Conservation (phyloP, 169 alveolate genomes). For the Cryptosporidium muris region DNA sequence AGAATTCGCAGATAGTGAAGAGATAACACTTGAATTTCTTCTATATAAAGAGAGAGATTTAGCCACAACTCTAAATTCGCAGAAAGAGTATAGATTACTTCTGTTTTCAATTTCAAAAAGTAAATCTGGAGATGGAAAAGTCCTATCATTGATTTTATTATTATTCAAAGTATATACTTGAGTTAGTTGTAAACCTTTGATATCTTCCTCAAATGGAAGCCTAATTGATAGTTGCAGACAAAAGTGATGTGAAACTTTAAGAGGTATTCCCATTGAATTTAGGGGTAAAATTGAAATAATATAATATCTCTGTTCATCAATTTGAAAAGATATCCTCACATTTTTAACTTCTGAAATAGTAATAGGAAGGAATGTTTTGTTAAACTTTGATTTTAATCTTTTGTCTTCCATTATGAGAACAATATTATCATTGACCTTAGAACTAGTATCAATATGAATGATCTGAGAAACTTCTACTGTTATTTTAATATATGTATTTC, state of each 20-base stretch:
- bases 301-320: background rate
- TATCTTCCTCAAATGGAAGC: too few relatives aligned
- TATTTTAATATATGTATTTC: background rate
- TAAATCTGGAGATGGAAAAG: too few relatives aligned
- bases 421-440: background rate
- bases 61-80: too few relatives aligned
- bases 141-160: too few relatives aligned
- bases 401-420: slow-evolving; percentile 6
- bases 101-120: too few relatives aligned
- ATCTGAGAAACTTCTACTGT: slow-evolving; percentile 1
- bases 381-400: background rate
- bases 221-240: too few relatives aligned
- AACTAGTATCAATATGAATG: slow-evolving; percentile 16
- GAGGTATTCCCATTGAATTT: slow-evolving; percentile 38
- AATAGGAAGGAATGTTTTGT: slow-evolving; percentile 1
- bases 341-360: slow-evolving; percentile 13
- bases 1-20: too few relatives aligned
- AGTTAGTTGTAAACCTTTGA: too few relatives aligned
- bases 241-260: background rate
- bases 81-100: too few relatives aligned
- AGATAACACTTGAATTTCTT: too few relatives aligned
- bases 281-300: slow-evolving; percentile 9
- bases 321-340: background rate
- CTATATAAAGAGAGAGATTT: too few relatives aligned
- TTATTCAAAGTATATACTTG: too few relatives aligned